These are phyloP conservation scores for Syncephalastrum racemosum DNA, from an alignment of 371 early-diverging fungal genomes.

Conservation along the genomic window DNA sequence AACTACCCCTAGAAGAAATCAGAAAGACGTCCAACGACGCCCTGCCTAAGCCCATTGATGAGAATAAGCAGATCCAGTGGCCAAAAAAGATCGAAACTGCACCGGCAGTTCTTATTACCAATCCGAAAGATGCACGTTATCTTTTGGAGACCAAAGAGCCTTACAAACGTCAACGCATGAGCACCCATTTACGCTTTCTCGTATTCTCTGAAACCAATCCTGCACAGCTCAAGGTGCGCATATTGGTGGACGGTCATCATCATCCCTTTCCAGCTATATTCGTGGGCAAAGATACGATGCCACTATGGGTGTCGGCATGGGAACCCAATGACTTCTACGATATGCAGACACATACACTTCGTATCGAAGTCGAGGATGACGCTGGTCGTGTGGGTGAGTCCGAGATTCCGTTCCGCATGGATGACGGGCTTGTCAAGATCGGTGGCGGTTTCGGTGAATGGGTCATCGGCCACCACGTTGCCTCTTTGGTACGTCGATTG, in stretches of 20 bases:
- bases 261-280: constrained; percentile 36
- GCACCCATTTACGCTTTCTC: constrained; percentile 76
- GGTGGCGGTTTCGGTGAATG: constrained; percentile 72
- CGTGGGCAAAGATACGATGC: constrained; percentile 49
- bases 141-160: constrained; percentile 75
- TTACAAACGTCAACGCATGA: constrained; percentile 51
- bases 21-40: constrained; percentile 25
- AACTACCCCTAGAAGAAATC: constrained; percentile 56
- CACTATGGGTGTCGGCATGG: constrained; percentile 78
- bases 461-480: constrained; percentile 65
- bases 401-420: constrained; percentile 58
- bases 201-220: constrained; percentile 52
- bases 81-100: constrained; percentile 34
- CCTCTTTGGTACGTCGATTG: constrained; percentile 37
- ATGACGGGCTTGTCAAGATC: constrained; percentile 59
- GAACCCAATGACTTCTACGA: constrained; percentile 64
- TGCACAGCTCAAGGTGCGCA: constrained; percentile 36
- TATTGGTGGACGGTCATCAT: constrained; percentile 46
- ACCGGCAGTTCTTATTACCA: constrained; percentile 85
- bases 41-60: constrained; percentile 12
- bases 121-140: constrained; percentile 85
- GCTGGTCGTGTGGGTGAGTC: constrained; percentile 47
- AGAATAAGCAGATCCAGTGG: constrained; percentile 23
- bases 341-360: constrained; percentile 58
- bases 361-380: constrained; percentile 55